Evolutionary conservation across 352 stramenopile genomes (phyloP), one percentile per base, ranked within the genome.

Genomic region (Phytophthora citricola): DNA sequence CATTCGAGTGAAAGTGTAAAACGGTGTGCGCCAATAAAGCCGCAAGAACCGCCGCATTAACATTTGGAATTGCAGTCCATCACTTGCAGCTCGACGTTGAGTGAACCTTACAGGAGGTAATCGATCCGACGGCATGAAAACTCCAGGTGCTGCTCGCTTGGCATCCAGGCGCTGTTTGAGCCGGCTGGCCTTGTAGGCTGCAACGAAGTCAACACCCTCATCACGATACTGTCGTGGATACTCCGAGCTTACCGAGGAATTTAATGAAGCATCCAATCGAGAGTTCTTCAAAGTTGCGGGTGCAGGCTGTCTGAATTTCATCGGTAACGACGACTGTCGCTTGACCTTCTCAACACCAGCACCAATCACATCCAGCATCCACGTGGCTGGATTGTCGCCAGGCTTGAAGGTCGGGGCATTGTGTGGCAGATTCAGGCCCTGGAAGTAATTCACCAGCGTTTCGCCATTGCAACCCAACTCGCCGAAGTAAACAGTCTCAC

Each of bases 1-100:
- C 48, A 81, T 67, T 36, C 82, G 82, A 12, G 75, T 81, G 36
- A 78, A 61, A 22, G 85, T 97, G 73, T 98, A 98, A 54, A 79
- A 75, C 39, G 91, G 90, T 10, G 81, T 93, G 24, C 93, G 81
- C 85, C 85, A 97, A 63, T 98, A 97, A 36, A 92, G 79, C 43
- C 62, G 83, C 26, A 74, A 63, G 34, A 90, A 90, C 9, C 85
- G 73, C 26, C 75, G 63, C 43, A 89, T 74, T 15, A 96, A 46
- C 65, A 83, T 70, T 61, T 59, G 22, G 29, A 90, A 52, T 61
- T 89, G 61, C 20, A 69, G 6, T 12, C 62, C 47, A 59, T 73
- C 46, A 20, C 64, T 76, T 9, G 75, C 69, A 34, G 75, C 75
- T 36, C 58, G 60, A 47, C 69, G 76, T 15, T 68, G 47, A 39